Evolutionary conservation across 192 early-diverging fungal genomes (phyloP).

Genomic region (Chytriomyces sp.): DNA sequence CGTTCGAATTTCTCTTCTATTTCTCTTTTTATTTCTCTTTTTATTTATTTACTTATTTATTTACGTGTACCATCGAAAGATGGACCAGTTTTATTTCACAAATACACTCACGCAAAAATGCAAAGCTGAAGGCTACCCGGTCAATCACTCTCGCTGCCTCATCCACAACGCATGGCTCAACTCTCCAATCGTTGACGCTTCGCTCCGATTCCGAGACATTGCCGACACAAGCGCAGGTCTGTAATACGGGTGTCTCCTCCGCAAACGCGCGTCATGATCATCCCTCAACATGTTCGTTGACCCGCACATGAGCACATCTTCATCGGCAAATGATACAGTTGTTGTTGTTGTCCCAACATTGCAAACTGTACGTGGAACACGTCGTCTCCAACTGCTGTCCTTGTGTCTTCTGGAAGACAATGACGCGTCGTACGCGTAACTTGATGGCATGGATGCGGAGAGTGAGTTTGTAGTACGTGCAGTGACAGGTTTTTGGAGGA

Average conservation of each 20-base stretch:
- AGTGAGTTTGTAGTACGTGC: too few species aligned
- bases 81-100: too few species aligned
- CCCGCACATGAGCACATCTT: too few species aligned
- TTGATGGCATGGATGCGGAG: too few species aligned
- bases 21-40: too few species aligned
- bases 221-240: neutral
- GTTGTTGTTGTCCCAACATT: neutral
- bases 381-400: neutral
- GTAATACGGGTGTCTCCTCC: constrained; percentile 19
- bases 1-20: too few species aligned
- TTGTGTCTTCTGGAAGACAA: neutral
- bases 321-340: neutral
- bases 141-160: neutral
- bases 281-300: neutral
- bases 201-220: neutral
- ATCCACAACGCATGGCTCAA: neutral
- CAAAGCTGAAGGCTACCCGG: neutral
- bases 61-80: too few species aligned
- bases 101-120: too few species aligned
- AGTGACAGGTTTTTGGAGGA: too few species aligned
- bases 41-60: too few species aligned
- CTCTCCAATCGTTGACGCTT: neutral
- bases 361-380: constrained; percentile 2
- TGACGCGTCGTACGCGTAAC: too few species aligned
- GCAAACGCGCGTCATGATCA: neutral